A percentile compares a stretch with the other conserved stretches of the same genome.
Evolutionary conservation across 164 flowering plant species (phyloP).

Genomic region (Annona squamosa): DNA sequence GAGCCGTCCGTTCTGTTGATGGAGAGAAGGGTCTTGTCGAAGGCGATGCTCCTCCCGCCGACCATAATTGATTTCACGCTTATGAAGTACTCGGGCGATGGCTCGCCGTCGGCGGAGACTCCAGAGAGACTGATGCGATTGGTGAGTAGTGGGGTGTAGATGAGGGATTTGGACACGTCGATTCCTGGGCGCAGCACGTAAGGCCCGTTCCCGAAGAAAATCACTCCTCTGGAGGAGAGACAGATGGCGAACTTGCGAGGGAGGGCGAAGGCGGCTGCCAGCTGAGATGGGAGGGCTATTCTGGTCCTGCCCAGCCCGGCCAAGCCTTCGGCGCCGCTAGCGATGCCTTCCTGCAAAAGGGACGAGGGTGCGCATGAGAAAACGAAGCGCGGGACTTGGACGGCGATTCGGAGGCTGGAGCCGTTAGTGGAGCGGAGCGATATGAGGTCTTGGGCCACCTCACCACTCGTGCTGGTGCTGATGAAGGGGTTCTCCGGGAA

Average conservation of each 20-base stretch:
- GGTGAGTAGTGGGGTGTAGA: slow-evolving; percentile 27
- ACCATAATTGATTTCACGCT: slow-evolving; percentile 31
- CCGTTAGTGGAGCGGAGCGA: slow-evolving; percentile 23
- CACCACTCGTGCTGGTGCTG: slow-evolving; percentile 3
- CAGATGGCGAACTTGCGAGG: slow-evolving; percentile 31
- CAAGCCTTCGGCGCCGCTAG: slow-evolving; percentile 16
- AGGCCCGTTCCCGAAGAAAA: slow-evolving; percentile 31
- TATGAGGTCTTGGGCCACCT: slow-evolving; percentile 13
- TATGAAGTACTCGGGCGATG: slow-evolving; percentile 27
- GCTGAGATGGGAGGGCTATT: slow-evolving; percentile 20
- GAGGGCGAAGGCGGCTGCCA: slow-evolving; percentile 21
- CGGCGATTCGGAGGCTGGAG: slow-evolving; percentile 14
- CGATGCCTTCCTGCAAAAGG: neutral
- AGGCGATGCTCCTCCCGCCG: slow-evolving; percentile 15
- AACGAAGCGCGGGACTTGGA: slow-evolving; percentile 12
- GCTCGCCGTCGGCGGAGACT: slow-evolving; percentile 7
- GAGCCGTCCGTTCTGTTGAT: slow-evolving; percentile 4
- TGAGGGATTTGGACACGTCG: slow-evolving; percentile 17
- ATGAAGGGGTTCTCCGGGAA: slow-evolving; percentile 12
- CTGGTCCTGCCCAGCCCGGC: slow-evolving; percentile 23
- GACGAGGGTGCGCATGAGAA: slow-evolving; percentile 17
- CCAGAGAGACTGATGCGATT: slow-evolving; percentile 6
- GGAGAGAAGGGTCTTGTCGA: slow-evolving; percentile 21
- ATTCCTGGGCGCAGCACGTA: slow-evolving; percentile 25
- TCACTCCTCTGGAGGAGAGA: slow-evolving; percentile 22